Percentiles rank a stretch among this genome's conserved stretches.
Evolutionary conservation across 2,329 filamentous ascomycete species (phyloP).

Genomic region (Daldinia sp.): DNA sequence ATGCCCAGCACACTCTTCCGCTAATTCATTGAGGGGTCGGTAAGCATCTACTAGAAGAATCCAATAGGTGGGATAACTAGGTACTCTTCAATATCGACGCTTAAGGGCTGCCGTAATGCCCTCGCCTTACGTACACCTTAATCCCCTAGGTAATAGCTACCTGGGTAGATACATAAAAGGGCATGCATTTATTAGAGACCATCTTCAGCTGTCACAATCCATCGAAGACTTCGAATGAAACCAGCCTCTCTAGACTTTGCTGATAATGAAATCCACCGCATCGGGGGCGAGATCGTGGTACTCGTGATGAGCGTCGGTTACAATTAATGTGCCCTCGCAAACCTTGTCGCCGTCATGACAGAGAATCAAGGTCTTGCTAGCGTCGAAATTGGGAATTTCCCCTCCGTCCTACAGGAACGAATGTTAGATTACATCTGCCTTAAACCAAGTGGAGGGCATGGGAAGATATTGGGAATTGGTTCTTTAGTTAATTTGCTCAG

Average conservation of each 20-base stretch:
- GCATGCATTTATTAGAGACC: too few relatives aligned
- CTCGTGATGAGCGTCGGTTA: slow-evolving; percentile 40
- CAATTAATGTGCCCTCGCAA: slow-evolving; percentile 55
- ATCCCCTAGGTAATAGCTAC: too few relatives aligned
- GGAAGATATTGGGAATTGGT: background rate
- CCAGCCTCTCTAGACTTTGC: slow-evolving; percentile 18
- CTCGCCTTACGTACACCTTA: too few relatives aligned
- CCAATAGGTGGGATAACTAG: too few relatives aligned
- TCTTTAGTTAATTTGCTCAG: background rate
- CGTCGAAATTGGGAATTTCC: slow-evolving; percentile 46
- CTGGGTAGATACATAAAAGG: too few relatives aligned
- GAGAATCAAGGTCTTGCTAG: slow-evolving; percentile 50
- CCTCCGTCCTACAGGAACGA: slow-evolving; percentile 41
- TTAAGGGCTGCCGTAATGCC: too few relatives aligned
- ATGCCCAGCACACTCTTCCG: too few relatives aligned
- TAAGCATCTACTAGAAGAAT: too few relatives aligned
- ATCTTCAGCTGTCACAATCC: too few relatives aligned
- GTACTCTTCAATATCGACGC: too few relatives aligned
- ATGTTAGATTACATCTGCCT: background rate
- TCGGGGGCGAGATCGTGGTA: slow-evolving; percentile 33
- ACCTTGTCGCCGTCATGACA: slow-evolving; percentile 61
- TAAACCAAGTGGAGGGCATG: background rate
- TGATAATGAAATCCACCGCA: slow-evolving; percentile 32
- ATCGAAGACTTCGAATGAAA: background rate
- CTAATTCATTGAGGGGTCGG: too few relatives aligned